These are phyloP conservation scores for Tetraselmis striata DNA, from an alignment of 139 green algal species.

Conservation along the genomic window DNA sequence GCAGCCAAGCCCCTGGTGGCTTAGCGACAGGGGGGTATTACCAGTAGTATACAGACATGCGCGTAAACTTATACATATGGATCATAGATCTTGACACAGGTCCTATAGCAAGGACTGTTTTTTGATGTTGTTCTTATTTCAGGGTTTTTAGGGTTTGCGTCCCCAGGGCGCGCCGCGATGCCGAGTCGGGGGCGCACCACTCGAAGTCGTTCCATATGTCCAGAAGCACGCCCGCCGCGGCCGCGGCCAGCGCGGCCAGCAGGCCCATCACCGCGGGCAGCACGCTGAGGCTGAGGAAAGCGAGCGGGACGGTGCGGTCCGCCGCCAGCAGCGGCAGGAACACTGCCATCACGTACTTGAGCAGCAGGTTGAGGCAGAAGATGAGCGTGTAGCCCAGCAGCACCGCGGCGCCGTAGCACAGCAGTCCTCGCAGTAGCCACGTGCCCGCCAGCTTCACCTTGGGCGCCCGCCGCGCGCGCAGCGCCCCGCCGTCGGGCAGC, in stretches of 20 bases:
- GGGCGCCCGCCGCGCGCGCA: neutral
- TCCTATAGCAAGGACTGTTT: no score
- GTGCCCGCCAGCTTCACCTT: neutral
- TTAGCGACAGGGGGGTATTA: no score
- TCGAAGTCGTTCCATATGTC: neutral
- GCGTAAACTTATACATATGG: no score
- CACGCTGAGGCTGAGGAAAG: neutral
- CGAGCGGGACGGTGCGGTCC: neutral
- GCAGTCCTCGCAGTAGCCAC: neutral
- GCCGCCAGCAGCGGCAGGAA: neutral
- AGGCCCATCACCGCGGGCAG: neutral
- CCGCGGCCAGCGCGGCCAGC: neutral
- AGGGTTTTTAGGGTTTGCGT: no score
- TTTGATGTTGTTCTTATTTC: no score
- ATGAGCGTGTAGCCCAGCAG: neutral
- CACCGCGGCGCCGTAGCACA: neutral
- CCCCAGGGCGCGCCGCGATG: no score
- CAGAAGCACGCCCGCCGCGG: neutral
- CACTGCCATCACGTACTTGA: neutral
- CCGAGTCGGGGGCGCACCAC: neutral
- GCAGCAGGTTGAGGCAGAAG: neutral
- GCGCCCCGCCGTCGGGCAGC: no score
- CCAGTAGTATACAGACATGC: no score
- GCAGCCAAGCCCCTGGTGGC: no score
- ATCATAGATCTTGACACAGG: no score